Evolutionary conservation across 1,284 basidiomycete genomes (phyloP).

Genomic region (Leccinum pachyderme): DNA sequence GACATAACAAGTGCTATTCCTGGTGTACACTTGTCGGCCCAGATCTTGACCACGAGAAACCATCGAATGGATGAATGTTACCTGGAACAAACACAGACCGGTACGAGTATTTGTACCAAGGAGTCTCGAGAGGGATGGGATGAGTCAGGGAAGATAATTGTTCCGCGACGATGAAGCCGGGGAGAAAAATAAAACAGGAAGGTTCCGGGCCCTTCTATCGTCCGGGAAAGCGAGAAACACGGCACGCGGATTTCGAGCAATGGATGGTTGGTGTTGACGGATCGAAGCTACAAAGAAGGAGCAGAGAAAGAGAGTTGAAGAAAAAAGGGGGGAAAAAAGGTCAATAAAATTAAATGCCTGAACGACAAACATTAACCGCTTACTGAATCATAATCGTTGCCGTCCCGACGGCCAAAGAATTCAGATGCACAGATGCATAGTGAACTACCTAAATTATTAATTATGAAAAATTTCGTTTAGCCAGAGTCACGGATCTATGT

Average conservation of each 20-base stretch:
- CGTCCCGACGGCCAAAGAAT: slow-evolving; percentile 8
- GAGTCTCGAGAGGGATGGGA: neutral
- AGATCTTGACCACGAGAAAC: neutral
- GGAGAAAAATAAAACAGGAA: slow-evolving; percentile 3
- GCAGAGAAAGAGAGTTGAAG: neutral
- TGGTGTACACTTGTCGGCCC: neutral
- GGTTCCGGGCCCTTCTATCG: neutral
- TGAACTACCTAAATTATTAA: slow-evolving; percentile 30
- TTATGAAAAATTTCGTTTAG: slow-evolving; percentile 14
- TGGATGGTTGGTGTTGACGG: neutral
- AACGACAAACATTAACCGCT: slow-evolving; percentile 18
- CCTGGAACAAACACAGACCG: slow-evolving; percentile 7
- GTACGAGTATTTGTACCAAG: neutral
- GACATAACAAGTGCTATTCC: neutral
- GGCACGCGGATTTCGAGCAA: neutral
- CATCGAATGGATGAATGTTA: neutral
- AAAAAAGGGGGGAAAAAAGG: slow-evolving; percentile 3
- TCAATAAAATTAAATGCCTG: slow-evolving; percentile 18
- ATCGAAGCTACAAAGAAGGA: slow-evolving; percentile 10
- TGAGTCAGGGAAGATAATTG: slow-evolving; percentile 1
- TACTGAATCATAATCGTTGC: slow-evolving; percentile 19
- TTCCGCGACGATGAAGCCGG: slow-evolving; percentile 1
- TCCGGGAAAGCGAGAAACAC: neutral
- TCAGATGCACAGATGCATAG: slow-evolving; percentile 16
- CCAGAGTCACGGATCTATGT: slow-evolving; percentile 31